Evolutionary conservation across 2,329 filamentous ascomycete species (phyloP), one percentile per base, ranked within the genome.

Genomic region (Calycina herbarum): DNA sequence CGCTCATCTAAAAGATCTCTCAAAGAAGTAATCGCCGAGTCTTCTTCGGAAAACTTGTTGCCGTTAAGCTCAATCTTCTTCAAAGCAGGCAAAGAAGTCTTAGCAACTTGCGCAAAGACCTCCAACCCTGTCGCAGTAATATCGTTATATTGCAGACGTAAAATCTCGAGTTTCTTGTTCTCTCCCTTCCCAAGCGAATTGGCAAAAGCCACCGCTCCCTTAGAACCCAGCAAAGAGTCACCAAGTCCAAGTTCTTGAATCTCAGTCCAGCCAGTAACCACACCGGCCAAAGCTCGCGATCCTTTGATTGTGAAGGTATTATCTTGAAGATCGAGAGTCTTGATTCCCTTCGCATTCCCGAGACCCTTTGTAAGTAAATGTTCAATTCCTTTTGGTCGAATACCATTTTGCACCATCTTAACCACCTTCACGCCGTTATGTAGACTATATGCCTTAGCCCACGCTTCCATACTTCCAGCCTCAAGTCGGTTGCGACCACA

Each of bases 371-470:
- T 88, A 69, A 99, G 82, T 64, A 99, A 82, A 70, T 90, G 85
- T 59, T 89, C 89, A 74, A 98, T 95, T 67, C 95, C 95, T 78
- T 98, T 93, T 76, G 94, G 92, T 56, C 95, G 87, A 72, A 99
- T 99, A 62, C 95, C 95, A 77, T 99, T 98, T 79, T 98, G 95
- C 31, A 96, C 93, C 95, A 99, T 98, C 83, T 94, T 96, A 72
- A 99, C 87, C 66, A 88, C 88, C 79, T 89, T 91, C 69, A 99
- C 86, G 65, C 90, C 89, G 70, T 85, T 88, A 77, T 98, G 93
- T 65, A 94, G 89, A 73, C 88, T 87, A 78, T 92, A 97, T 0
- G 93, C 85, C 77, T 90, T 91, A 54, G 94, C 93, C 95, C 95
- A 99, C 0, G 94, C 94, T 15, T 86, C 87, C 95, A 99, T 99